Evolutionary conservation across 768 basidiomycete species (phyloP).

Genomic region (Boletellus emodensis): DNA sequence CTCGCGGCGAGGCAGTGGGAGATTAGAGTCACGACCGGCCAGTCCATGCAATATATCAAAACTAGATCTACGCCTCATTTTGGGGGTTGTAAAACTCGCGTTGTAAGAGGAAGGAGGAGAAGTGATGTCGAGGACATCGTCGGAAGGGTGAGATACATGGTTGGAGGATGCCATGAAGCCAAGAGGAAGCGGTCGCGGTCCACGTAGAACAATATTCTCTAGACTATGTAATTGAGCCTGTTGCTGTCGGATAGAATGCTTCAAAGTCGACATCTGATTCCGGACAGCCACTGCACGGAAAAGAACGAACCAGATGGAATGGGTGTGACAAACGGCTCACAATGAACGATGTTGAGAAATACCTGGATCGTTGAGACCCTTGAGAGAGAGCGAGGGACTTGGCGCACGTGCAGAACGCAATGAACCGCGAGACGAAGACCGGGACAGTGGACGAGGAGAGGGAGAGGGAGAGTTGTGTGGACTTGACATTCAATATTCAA

Average conservation of each 20-base stretch:
- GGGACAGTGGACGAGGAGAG: constrained; percentile 36
- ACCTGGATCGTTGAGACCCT: constrained; percentile 71
- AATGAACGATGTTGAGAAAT: constrained; percentile 28
- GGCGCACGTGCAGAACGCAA: constrained; percentile 47
- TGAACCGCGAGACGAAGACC: constrained; percentile 49
- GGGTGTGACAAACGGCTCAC: constrained; percentile 22
- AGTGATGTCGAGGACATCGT: constrained; percentile 32
- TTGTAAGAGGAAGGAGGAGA: constrained; percentile 33
- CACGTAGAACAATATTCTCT: constrained; percentile 64
- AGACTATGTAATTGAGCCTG: constrained; percentile 72
- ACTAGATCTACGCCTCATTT: constrained; percentile 60
- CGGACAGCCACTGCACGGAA: constrained; percentile 61
- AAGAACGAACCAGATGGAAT: constrained; percentile 23
- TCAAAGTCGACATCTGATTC: constrained; percentile 75
- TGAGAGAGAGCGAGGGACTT: constrained; percentile 52
- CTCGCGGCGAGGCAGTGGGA: constrained; percentile 66
- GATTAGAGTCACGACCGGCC: constrained; percentile 70
- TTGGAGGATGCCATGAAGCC: constrained; percentile 39
- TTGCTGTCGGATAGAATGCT: constrained; percentile 79
- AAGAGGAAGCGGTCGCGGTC: constrained; percentile 55
- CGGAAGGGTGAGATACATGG: constrained; percentile 33
- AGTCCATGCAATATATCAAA: constrained; percentile 67
- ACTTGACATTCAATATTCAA: constrained; percentile 38
- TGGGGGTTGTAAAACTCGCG: constrained; percentile 37
- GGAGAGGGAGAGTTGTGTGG: constrained; percentile 31